Evolutionary conservation across 1,139 yeast species (phyloP), one percentile per base, ranked within the genome.

Genomic region (Kurtzmaniella natalensis): DNA sequence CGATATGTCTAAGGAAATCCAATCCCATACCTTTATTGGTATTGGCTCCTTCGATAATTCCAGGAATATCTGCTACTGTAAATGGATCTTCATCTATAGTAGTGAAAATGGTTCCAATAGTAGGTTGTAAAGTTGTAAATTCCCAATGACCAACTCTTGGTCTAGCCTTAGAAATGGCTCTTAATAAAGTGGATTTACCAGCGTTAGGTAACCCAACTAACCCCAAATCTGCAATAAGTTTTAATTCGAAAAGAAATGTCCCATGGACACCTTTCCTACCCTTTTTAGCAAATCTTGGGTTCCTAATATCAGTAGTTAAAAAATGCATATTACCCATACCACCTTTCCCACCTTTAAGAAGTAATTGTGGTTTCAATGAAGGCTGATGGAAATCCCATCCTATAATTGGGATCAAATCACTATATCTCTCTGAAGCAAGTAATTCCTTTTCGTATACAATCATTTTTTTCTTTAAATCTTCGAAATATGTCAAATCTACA

Each of bases 261-360:
- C 76, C 74, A 23, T 77, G 80, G 3, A 87, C 47, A 0, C 88
- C 88, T 7, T 61, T 62, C 38, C 97, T 71, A 2, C 97, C 98
- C 26, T 54, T 51, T 49, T 88, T 89, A 25, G 94, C 77, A 54
- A 92, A 92, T 33, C 94, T 65, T 5, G 98, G 98, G 50, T 88
- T 89, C 37, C 96, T 74, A 35, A 92, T 79, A 36, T 80, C 77
- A 34, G 81, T 72, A 1, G 96, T 87, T 34, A 85, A 64, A 51
- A 92, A 92, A 54, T 89, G 96, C 92, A 88, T 87, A 55, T 92
- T 92, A 2, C 98, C 98, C 67, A 89, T 70, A 0, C 98, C 98
- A 18, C 97, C 97, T 45, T 70, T 66, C 5, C 98, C 98, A 28
- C 98, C 98, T 46, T 74, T 72, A 30, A 89, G 50, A 15, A 92